These are phyloP conservation scores for Gaeumannomyces sp. DNA, from an alignment of 2,329 filamentous ascomycete species.

Conservation along the genomic window DNA sequence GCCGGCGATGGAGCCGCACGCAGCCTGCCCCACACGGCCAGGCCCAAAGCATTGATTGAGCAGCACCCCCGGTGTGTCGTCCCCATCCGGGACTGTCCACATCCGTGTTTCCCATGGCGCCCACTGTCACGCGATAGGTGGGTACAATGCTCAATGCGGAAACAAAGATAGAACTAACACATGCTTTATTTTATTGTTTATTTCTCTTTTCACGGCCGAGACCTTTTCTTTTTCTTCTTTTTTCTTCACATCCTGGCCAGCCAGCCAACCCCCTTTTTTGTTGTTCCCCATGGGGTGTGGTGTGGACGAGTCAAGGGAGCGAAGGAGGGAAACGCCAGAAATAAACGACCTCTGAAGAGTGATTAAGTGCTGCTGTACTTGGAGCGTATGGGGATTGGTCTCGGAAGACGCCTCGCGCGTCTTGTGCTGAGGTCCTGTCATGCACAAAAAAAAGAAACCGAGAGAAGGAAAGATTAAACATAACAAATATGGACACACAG, in stretches of 20 bases:
- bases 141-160: neutral
- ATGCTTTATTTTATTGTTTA: neutral
- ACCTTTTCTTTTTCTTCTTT: neutral
- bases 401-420: neutral
- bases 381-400: neutral
- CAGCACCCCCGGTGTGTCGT: too few relatives aligned
- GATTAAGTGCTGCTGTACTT: neutral
- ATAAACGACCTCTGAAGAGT: neutral
- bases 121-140: neutral
- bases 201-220: neutral
- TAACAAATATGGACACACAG: neutral
- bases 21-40: too few relatives aligned
- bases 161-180: neutral
- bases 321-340: neutral
- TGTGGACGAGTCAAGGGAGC: neutral
- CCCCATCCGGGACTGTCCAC: neutral
- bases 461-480: too few relatives aligned
- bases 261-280: neutral
- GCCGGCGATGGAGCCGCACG: too few relatives aligned
- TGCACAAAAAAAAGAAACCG: neutral
- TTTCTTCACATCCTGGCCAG: neutral
- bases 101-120: neutral
- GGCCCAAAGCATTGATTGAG: too few relatives aligned
- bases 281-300: neutral
- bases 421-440: too few relatives aligned